Base-by-base conservation (phyloP, 2,329 filamentous ascomycete species). In the Plenodomus tracheiphilus region DNA sequence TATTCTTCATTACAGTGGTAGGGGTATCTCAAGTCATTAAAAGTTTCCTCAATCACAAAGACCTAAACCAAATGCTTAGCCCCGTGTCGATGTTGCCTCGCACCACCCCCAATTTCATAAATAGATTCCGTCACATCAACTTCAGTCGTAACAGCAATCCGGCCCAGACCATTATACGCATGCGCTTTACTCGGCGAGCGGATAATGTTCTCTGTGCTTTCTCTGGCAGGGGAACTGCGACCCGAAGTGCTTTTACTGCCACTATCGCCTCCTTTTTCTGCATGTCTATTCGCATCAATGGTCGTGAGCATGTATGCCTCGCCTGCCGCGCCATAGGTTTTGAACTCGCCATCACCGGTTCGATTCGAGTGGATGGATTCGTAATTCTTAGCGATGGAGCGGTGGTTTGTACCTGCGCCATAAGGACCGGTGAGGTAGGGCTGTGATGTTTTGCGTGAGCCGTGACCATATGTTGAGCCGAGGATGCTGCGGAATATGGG, bases 401-500 rank as follows among this genome's bases (percentile, higher is more conserved):
- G 45, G 5, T 50, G 53, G 10, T 45, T 39, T 16, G 56, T 58
- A 16, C 64, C 62, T 1, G 45, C 32, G 13, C 54, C 64, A 16
- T 63, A 64, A 1, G 55, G 48, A 30, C 47, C 30, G 2, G 56
- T 56, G 9, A 51, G 28, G 25, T 62, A 59, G 7, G 54, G 47
- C 2, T 44, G 42, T 1, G 41, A 32, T 1, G 47, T 47, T 21
- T 59, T 55, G 44, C 56, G 53, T 1, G 56, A 58, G 3, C 63
- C 61, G 32, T 54, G 53, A 1, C 66, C 62, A 47, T 69, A 64
- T 10, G 64, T 67, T 15, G 60, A 62, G 11, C 70, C 66, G 32
- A 76, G 66, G 9, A 72, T 56, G 20, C 51, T 61, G 15, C 65
- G 61, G 63, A 77, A 74, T 15, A 78, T 62, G 1, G 75, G 75